Evolutionary conservation across 192 early-diverging fungal genomes (phyloP).

Genomic region (Kickxella alabastrina): DNA sequence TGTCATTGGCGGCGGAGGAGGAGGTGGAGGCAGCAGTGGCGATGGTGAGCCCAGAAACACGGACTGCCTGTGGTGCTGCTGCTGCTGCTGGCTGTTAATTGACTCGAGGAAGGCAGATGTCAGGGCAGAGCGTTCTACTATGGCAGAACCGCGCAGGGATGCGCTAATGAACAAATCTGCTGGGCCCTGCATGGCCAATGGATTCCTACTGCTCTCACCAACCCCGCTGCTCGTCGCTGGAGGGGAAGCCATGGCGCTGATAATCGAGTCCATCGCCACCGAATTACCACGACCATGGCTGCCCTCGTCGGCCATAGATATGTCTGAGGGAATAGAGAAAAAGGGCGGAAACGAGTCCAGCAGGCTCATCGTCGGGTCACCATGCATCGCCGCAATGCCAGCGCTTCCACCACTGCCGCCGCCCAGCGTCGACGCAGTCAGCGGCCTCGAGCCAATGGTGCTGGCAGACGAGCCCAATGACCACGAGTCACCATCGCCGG

Average conservation of each 20-base stretch:
- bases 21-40: slow-evolving; percentile 16
- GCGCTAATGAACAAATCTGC: background rate
- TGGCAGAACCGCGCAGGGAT: too few relatives aligned
- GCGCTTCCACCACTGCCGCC: too few relatives aligned
- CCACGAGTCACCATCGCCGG: background rate
- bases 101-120: slow-evolving; percentile 15
- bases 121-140: background rate
- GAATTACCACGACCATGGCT: background rate
- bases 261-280: slow-evolving; percentile 3
- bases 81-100: slow-evolving; percentile 13
- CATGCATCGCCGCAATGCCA: background rate
- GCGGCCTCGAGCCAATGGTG: background rate
- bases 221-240: background rate
- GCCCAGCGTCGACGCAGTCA: background rate
- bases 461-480: slow-evolving; percentile 12
- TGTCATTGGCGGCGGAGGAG: slow-evolving; percentile 13
- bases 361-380: slow-evolving; percentile 10
- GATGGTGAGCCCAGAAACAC: slow-evolving; percentile 23
- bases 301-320: too few relatives aligned
- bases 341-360: slow-evolving; percentile 22
- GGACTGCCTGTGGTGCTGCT: slow-evolving; percentile 1
- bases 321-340: too few relatives aligned
- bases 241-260: background rate
- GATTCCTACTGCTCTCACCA: background rate
- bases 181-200: background rate